These are phyloP conservation scores for Tricholoma flavovirens DNA, from an alignment of 768 basidiomycete species.

Conservation along the genomic window DNA sequence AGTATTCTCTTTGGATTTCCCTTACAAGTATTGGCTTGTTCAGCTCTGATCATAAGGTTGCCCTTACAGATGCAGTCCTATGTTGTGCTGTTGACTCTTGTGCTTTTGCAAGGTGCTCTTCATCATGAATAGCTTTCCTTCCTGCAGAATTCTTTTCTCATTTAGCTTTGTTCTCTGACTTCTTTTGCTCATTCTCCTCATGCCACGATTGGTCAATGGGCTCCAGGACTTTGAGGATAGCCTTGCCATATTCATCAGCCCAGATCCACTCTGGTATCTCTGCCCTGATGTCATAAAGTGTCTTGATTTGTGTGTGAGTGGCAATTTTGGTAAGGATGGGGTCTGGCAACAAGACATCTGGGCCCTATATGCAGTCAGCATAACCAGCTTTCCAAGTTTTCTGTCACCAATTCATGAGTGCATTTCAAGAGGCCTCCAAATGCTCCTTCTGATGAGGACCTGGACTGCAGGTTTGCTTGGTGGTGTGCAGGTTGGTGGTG, in stretches of 20 bases:
- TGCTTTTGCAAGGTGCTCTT: background rate
- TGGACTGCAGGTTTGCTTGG: background rate
- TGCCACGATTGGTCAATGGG: background rate
- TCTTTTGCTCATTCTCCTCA: background rate
- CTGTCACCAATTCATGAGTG: background rate
- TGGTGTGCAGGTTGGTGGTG: background rate
- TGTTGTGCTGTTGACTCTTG: background rate
- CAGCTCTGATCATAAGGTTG: too few species aligned
- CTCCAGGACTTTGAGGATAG: background rate
- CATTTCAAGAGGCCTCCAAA: background rate
- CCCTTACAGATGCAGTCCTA: too few species aligned
- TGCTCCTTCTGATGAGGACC: background rate
- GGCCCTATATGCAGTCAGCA: background rate
- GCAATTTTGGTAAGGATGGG: background rate
- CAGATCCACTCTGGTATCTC: background rate
- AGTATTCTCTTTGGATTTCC: too few species aligned
- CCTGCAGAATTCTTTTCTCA: background rate
- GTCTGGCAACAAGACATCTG: background rate
- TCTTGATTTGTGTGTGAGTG: background rate
- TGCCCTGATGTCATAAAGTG: background rate
- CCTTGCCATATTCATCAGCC: background rate
- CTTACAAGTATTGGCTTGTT: too few species aligned
- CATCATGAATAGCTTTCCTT: background rate
- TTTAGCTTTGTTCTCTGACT: background rate
- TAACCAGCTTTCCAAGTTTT: background rate